A percentile compares a stretch with the other conserved stretches of the same genome.
phyloP scores from a whole-genome alignment of 164 flowering plant genomes.

The Euptelea pleiosperma region DNA sequence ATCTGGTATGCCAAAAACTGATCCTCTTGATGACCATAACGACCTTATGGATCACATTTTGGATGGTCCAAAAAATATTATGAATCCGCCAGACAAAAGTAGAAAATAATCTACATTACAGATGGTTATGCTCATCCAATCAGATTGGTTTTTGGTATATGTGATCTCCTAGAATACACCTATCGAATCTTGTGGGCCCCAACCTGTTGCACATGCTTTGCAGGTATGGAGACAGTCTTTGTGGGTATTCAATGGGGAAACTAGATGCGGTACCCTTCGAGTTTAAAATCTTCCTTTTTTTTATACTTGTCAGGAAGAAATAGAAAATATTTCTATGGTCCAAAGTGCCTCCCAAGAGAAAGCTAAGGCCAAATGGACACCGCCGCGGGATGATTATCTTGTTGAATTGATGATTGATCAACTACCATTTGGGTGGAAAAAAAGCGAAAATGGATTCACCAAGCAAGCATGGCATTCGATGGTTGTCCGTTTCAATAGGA shows the following conservation, averaged over 20 bases:
- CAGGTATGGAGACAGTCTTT: too few species aligned
- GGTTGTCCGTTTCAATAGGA: slow-evolving; percentile 16
- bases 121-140: background rate
- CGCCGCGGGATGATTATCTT: slow-evolving; percentile 22
- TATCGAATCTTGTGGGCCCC: background rate
- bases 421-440: slow-evolving; percentile 22
- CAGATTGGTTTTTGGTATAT: too few species aligned
- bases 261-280: too few species aligned
- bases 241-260: too few species aligned
- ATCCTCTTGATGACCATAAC: background rate
- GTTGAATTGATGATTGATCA: slow-evolving; percentile 28
- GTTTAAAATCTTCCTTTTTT: background rate
- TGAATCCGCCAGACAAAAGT: background rate
- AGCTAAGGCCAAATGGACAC: slow-evolving; percentile 25
- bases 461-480: slow-evolving; percentile 20
- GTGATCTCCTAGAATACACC: too few species aligned
- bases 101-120: background rate
- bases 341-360: slow-evolving; percentile 15
- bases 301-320: background rate
- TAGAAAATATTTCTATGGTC: slow-evolving; percentile 4
- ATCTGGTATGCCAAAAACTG: background rate
- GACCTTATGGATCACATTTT: background rate
- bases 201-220: background rate
- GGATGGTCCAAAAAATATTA: background rate
- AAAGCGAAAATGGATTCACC: slow-evolving; percentile 22